These are phyloP conservation scores for Kalaharituber pfeilii DNA, from an alignment of 2,329 filamentous ascomycete species.

Conservation along the genomic window DNA sequence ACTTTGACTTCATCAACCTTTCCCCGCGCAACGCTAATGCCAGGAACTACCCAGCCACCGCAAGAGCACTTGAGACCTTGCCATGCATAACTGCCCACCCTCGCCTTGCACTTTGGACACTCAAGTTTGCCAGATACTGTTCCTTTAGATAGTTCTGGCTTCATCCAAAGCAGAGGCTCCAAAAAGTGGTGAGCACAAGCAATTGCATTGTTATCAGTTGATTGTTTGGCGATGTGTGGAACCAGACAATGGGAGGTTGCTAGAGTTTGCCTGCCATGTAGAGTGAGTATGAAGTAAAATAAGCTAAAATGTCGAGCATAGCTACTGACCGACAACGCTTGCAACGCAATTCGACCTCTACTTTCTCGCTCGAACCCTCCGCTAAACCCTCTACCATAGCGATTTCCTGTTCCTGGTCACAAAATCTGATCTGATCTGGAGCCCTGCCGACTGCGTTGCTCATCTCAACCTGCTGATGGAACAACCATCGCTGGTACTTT, in stretches of 20 bases:
- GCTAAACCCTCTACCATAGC: constrained; percentile 22
- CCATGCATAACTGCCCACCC: constrained; percentile 89
- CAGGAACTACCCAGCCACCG: constrained; percentile 75
- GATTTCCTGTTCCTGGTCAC: constrained; percentile 48
- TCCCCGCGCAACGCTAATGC: constrained; percentile 67
- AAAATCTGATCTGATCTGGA: constrained; percentile 67
- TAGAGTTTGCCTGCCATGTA: constrained; percentile 4
- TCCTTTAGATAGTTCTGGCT: constrained; percentile 59
- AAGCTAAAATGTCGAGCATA: not conserved
- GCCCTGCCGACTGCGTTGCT: constrained; percentile 59
- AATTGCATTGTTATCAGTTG: constrained; percentile 15
- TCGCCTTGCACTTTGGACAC: constrained; percentile 71
- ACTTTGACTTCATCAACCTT: constrained; percentile 53
- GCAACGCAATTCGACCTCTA: constrained; percentile 52
- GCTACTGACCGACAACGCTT: constrained; percentile 63
- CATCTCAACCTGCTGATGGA: constrained; percentile 45
- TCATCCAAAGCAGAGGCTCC: constrained; percentile 92
- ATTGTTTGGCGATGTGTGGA: constrained; percentile 32
- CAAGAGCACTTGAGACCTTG: constrained; percentile 88
- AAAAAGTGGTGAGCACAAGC: constrained; percentile 74
- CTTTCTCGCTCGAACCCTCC: constrained; percentile 14
- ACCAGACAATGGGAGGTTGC: constrained; percentile 46
- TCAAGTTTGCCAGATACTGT: constrained; percentile 66
- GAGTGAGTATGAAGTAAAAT: constrained; percentile 3
- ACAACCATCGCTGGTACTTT: constrained; percentile 64